A percentile compares a stretch with the other conserved stretches of the same genome.
phyloP scores from a whole-genome alignment of 495 filamentous ascomycete genomes.

The Penicillium bovifimosum region DNA sequence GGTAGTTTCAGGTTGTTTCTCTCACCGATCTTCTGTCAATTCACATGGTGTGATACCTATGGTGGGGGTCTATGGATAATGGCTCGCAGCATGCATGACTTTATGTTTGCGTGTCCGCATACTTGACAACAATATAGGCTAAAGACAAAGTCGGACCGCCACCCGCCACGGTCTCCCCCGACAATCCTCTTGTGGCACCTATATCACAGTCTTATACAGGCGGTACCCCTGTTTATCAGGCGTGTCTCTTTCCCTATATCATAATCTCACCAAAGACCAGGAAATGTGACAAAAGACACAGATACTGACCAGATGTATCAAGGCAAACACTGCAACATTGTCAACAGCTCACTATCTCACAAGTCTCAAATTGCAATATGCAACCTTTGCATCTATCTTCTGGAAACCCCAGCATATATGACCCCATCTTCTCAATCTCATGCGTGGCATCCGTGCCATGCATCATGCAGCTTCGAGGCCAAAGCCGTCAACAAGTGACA shows the following conservation, averaged over 20 bases:
- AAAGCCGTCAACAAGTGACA: not conserved
- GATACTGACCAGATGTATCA: too few species aligned
- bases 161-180: too few species aligned
- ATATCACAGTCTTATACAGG: too few species aligned
- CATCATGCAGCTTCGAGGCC: slow-evolving; percentile 14
- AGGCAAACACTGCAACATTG: too few species aligned
- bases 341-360: not conserved
- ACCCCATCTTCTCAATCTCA: not conserved
- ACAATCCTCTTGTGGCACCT: too few species aligned
- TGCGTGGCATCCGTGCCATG: slow-evolving; percentile 10
- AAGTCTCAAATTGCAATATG: not conserved
- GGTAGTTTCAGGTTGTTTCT: not conserved
- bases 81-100: slow-evolving; percentile 7
- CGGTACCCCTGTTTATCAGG: too few species aligned
- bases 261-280: too few species aligned
- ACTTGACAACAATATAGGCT: not conserved
- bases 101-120: not conserved
- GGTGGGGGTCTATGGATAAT: not conserved
- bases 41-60: not conserved
- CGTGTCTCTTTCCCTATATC: too few species aligned
- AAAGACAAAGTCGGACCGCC: not conserved
- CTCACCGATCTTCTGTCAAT: slow-evolving; percentile 6
- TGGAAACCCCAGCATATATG: not conserved
- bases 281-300: too few species aligned
- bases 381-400: not conserved